Evolutionary conservation across 1,139 yeast species (phyloP).

Genomic region (Eremothecium coryli): DNA sequence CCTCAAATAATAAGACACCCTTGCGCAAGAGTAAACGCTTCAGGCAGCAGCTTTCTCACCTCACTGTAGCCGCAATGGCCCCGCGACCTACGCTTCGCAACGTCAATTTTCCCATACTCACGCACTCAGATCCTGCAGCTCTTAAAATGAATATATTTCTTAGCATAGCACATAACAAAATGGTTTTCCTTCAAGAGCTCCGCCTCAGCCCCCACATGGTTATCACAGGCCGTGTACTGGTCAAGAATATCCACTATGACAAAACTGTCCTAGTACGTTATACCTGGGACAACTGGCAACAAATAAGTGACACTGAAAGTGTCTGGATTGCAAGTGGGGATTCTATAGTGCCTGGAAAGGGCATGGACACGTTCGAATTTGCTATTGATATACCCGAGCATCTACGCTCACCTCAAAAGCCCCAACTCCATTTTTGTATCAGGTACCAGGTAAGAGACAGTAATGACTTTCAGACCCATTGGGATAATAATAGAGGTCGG

Average conservation of each 20-base stretch:
- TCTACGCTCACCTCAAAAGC: not conserved
- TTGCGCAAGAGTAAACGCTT: not conserved
- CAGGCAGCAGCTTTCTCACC: slow-evolving; percentile 1
- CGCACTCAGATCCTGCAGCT: slow-evolving; percentile 25
- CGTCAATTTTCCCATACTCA: slow-evolving; percentile 25
- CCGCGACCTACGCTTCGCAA: slow-evolving; percentile 19
- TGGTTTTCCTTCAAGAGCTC: slow-evolving; percentile 25
- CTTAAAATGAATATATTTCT: slow-evolving; percentile 26
- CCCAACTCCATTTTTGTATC: slow-evolving; percentile 24
- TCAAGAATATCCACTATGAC: slow-evolving; percentile 26
- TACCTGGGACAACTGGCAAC: slow-evolving; percentile 27
- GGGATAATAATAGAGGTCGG: slow-evolving; percentile 29
- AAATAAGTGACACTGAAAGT: slow-evolving; percentile 25
- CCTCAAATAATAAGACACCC: not conserved
- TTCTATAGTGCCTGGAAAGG: slow-evolving; percentile 23
- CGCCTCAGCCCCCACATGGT: slow-evolving; percentile 21
- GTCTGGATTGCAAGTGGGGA: slow-evolving; percentile 26
- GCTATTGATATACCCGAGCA: slow-evolving; percentile 21
- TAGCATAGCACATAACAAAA: slow-evolving; percentile 21
- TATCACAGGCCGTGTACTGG: slow-evolving; percentile 24
- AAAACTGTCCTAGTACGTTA: slow-evolving; percentile 26
- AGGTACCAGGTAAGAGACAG: slow-evolving; percentile 25
- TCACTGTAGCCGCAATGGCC: too few species aligned
- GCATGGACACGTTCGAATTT: slow-evolving; percentile 28
- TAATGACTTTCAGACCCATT: slow-evolving; percentile 19